phyloP scores from a whole-genome alignment of 441 rosid species.

The Hura crepitans region DNA sequence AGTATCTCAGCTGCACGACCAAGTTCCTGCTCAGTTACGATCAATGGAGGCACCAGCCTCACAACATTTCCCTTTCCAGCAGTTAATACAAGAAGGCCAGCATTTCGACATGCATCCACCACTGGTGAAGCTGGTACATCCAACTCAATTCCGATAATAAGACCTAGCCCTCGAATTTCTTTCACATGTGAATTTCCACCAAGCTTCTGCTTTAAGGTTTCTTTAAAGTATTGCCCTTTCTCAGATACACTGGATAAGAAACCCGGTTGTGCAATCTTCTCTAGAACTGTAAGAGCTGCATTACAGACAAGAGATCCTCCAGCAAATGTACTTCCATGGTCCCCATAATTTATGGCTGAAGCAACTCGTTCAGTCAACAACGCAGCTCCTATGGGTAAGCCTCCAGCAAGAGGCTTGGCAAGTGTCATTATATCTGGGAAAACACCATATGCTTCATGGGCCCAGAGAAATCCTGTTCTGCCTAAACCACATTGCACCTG shows the following conservation, averaged over 20 bases:
- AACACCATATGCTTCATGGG: conserved; percentile 56
- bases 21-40: conserved; percentile 61
- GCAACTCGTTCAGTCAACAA: conserved; percentile 69
- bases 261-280: conserved; percentile 56
- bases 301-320: conserved; percentile 69
- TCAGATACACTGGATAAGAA: conserved; percentile 61
- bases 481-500: conserved; percentile 91
- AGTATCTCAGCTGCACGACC: conserved; percentile 57
- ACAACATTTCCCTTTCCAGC: conserved; percentile 80
- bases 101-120: conserved; percentile 60
- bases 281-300: conserved; percentile 56
- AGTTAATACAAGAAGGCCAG: conserved; percentile 63
- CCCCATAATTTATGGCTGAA: conserved; percentile 53
- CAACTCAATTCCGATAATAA: conserved; percentile 66
- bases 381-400: conserved; percentile 76
- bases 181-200: conserved; percentile 63
- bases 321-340: conserved; percentile 86
- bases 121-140: conserved; percentile 58
- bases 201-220: conserved; percentile 44
- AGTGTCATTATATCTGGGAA: conserved; percentile 78
- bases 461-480: conserved; percentile 79
- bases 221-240: conserved; percentile 62
- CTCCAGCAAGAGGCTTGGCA: conserved; percentile 91
- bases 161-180: conserved; percentile 73
- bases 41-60: conserved; percentile 74